These are phyloP conservation scores for Anaeramoeba ignava DNA, from an alignment of 78 protist species.

Conservation along the genomic window DNA sequence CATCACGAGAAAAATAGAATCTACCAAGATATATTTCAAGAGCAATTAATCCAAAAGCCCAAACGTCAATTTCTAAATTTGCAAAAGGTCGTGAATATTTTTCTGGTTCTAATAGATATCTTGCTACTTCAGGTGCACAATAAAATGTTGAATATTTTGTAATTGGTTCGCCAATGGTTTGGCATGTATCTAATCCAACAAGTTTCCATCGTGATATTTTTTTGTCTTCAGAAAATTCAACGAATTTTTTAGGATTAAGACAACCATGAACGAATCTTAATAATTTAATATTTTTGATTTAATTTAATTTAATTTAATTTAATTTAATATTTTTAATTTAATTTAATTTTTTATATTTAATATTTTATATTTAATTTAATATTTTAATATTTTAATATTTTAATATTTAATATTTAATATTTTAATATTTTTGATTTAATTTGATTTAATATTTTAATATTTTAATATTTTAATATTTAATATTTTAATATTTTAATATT, in stretches of 20 bases:
- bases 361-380: no score
- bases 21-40: not conserved
- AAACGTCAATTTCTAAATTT: not conserved
- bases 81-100: not conserved
- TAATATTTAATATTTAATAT: no score
- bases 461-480: no score
- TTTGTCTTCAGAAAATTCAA: not conserved
- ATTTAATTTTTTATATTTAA: no score
- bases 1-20: not conserved
- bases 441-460: no score
- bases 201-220: not conserved
- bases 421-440: no score
- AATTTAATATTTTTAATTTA: no score
- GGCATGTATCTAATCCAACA: not conserved
- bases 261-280: not conserved
- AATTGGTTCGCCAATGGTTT: not conserved
- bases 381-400: no score
- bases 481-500: no score
- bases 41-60: not conserved
- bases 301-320: no score
- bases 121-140: not conserved
- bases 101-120: not conserved
- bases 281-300: no score
- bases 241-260: not conserved
- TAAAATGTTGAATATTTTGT: not conserved